A percentile compares a stretch with the other conserved stretches of the same genome.
Evolutionary conservation across 331 rosid species (phyloP).

Genomic region (Telfairia occidentalis): DNA sequence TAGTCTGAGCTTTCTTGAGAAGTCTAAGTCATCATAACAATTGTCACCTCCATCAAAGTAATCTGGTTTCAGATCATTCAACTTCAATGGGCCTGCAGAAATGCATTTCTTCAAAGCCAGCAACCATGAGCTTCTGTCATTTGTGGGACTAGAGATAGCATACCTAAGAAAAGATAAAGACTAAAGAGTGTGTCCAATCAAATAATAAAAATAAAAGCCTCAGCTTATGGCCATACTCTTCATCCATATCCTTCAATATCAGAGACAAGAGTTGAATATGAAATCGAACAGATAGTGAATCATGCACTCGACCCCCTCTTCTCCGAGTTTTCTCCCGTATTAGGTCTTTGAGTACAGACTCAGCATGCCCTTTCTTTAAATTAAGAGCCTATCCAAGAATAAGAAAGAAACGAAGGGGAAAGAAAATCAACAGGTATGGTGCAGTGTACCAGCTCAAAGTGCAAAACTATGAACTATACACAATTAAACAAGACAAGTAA

Average conservation of each 20-base stretch:
- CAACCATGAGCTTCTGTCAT: conserved; percentile 47
- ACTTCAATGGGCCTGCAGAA: conserved; percentile 27
- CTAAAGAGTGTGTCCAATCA: neutral
- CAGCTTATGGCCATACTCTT: conserved; percentile 30
- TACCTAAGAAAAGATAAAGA: conserved; percentile 22
- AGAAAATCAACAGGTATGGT: neutral
- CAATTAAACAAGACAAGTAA: neutral
- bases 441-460: neutral
- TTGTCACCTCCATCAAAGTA: conserved; percentile 24
- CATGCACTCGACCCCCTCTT: conserved; percentile 30
- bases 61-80: conserved; percentile 35
- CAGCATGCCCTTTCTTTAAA: conserved; percentile 46
- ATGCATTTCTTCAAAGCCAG: conserved; percentile 37
- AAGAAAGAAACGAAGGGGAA: neutral
- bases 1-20: conserved; percentile 44
- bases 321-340: conserved; percentile 20
- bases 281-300: conserved; percentile 35
- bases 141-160: conserved; percentile 18
- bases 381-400: conserved; percentile 36
- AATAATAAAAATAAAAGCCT: neutral
- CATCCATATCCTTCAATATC: conserved; percentile 37
- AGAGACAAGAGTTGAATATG: conserved; percentile 41
- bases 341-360: conserved; percentile 46
- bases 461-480: neutral
- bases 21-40: conserved; percentile 37